These are phyloP conservation scores for Monosporascus ibericus DNA, from an alignment of 2,329 filamentous ascomycete genomes.

Conservation along the genomic window DNA sequence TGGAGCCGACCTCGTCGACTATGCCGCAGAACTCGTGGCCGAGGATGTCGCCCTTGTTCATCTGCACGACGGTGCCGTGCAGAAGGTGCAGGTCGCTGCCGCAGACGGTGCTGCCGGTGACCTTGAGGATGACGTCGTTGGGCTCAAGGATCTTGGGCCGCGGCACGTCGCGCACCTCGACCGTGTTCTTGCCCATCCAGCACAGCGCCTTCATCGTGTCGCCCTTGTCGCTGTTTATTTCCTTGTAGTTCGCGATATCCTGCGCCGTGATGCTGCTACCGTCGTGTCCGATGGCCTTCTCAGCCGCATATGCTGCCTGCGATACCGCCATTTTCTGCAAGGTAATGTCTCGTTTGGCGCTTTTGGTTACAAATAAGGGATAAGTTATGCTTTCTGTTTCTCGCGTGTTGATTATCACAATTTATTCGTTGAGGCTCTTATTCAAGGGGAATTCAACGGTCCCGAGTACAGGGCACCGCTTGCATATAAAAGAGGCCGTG, in stretches of 20 bases:
- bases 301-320: conserved; percentile 61
- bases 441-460: not conserved
- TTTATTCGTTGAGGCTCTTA: not conserved
- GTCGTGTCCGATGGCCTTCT: conserved; percentile 63
- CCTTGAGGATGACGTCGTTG: conserved; percentile 71
- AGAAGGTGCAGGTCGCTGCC: conserved; percentile 54
- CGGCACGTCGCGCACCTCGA: conserved; percentile 61
- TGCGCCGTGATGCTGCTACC: conserved; percentile 60
- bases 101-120: conserved; percentile 59
- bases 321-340: conserved; percentile 45
- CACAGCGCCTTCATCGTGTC: conserved; percentile 73
- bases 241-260: conserved; percentile 58
- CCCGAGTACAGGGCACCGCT: not conserved
- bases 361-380: no score
- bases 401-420: not conserved
- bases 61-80: conserved; percentile 50
- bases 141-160: conserved; percentile 69
- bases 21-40: conserved; percentile 57
- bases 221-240: conserved; percentile 35
- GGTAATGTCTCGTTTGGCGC: conserved; percentile 1
- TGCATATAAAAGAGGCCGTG: not conserved
- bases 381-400: not conserved
- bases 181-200: conserved; percentile 78
- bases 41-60: conserved; percentile 60
- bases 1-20: conserved; percentile 49